phyloP scores from a whole-genome alignment of 768 basidiomycete genomes.

The Podaxis mareebaensis region DNA sequence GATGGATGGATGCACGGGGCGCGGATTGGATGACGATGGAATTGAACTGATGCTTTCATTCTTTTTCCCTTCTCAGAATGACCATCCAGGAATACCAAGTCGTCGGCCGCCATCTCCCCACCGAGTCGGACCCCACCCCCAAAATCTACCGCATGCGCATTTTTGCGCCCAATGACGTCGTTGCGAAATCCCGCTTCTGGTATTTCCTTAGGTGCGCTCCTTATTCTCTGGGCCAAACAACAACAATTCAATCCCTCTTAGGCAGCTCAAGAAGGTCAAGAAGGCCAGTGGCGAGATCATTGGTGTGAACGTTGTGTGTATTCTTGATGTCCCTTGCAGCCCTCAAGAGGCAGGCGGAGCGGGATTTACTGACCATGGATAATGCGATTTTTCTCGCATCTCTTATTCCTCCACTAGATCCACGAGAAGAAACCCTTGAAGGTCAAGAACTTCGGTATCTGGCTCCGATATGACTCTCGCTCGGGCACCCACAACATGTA shows the following conservation, averaged over 20 bases:
- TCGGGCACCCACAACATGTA: conserved; percentile 99
- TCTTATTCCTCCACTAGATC: conserved; percentile 62
- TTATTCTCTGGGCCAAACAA: not conserved
- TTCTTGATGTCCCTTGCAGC: conserved; percentile 65
- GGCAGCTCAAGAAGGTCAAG: conserved; percentile 99
- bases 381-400: conserved; percentile 29
- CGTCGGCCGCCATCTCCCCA: conserved; percentile 96
- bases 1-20: conserved; percentile 16
- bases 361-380: conserved; percentile 54
- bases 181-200: conserved; percentile 99
- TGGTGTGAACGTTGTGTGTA: conserved; percentile 95
- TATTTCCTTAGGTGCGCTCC: conserved; percentile 86
- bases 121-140: conserved; percentile 87
- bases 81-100: conserved; percentile 92
- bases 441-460: conserved; percentile 99
- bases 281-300: conserved; percentile 99
- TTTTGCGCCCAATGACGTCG: conserved; percentile 97
- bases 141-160: conserved; percentile 99
- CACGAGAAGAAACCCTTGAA: conserved; percentile 97
- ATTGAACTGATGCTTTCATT: conserved; percentile 16
- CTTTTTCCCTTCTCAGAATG: conserved; percentile 49
- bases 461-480: conserved; percentile 99
- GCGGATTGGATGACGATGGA: conserved; percentile 14
- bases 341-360: conserved; percentile 86
- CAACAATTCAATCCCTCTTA: conserved; percentile 25